phyloP scores from a whole-genome alignment of 768 basidiomycete species.

The Dioszegia crocea region DNA sequence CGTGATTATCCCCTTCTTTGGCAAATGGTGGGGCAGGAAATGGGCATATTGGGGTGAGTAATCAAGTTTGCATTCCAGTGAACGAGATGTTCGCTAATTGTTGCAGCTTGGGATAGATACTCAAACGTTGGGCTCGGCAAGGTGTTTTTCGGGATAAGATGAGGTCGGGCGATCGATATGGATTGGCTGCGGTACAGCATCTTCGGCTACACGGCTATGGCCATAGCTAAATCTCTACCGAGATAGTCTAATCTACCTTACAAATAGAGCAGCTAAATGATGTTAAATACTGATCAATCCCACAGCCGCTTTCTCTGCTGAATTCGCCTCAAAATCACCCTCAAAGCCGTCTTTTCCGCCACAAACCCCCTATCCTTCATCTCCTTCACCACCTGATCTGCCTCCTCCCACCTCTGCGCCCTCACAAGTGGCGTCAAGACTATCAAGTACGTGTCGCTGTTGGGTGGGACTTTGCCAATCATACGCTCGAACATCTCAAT shows the following conservation, averaged over 20 bases:
- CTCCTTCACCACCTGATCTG: slow-evolving; percentile 60
- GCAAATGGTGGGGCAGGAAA: slow-evolving; percentile 80
- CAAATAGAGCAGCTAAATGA: too few species aligned
- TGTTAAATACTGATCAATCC: background rate
- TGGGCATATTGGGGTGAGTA: slow-evolving; percentile 80
- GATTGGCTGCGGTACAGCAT: too few species aligned
- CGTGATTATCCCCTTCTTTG: slow-evolving; percentile 77
- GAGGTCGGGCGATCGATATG: background rate
- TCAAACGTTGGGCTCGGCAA: slow-evolving; percentile 4
- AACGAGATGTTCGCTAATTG: background rate
- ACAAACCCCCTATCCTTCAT: slow-evolving; percentile 56
- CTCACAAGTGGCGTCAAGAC: slow-evolving; percentile 63
- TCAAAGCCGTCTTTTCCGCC: slow-evolving; percentile 53
- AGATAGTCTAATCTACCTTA: background rate
- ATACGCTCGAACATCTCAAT: slow-evolving; percentile 28
- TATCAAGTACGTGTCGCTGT: slow-evolving; percentile 71
- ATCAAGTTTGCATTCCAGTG: too few species aligned
- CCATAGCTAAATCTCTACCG: too few species aligned
- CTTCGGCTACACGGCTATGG: too few species aligned
- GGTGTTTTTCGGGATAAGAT: slow-evolving; percentile 14
- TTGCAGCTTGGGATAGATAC: slow-evolving; percentile 11
- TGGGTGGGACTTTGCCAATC: slow-evolving; percentile 57
- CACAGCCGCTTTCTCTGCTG: slow-evolving; percentile 50
- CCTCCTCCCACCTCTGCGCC: slow-evolving; percentile 61
- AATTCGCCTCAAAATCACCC: slow-evolving; percentile 57